A percentile compares a stretch with the other conserved stretches of the same genome.
These are phyloP conservation scores for Lichtheimia ramosa DNA, from an alignment of 371 early-diverging fungal genomes.

Conservation along the genomic window DNA sequence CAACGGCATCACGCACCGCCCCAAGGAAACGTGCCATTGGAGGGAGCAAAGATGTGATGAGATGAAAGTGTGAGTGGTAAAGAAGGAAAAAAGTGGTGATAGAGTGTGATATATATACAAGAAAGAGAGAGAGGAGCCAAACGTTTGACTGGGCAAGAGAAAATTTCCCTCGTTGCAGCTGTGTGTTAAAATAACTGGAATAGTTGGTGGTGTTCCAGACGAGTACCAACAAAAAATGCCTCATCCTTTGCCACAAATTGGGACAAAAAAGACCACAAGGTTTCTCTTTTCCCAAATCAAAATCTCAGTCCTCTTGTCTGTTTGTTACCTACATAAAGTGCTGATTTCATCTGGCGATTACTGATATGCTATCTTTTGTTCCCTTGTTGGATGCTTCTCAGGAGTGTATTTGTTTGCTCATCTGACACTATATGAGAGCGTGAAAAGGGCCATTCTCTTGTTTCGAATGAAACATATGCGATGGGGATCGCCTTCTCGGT, in stretches of 20 bases:
- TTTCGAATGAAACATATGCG: too few relatives aligned
- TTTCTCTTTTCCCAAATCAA: not conserved
- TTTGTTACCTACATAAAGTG: too few relatives aligned
- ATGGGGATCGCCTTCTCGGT: too few relatives aligned
- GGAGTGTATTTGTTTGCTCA: too few relatives aligned
- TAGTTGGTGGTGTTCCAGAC: not conserved
- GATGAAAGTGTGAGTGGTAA: not conserved
- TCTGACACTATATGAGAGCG: too few relatives aligned
- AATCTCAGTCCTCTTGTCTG: too few relatives aligned
- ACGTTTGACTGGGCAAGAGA: not conserved
- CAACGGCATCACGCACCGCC: slow-evolving; percentile 8
- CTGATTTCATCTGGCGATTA: too few relatives aligned
- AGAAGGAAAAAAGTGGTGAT: not conserved
- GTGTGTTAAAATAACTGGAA: not conserved
- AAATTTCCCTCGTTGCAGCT: not conserved
- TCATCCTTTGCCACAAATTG: slow-evolving; percentile 2
- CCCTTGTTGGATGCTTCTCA: too few relatives aligned
- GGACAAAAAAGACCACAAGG: not conserved
- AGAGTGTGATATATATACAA: not conserved
- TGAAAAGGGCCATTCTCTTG: too few relatives aligned
- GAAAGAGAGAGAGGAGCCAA: slow-evolving; percentile 2
- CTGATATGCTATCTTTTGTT: too few relatives aligned
- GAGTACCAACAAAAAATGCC: slow-evolving; percentile 4
- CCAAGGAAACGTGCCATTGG: slow-evolving; percentile 1
- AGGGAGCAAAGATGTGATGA: not conserved